These are phyloP conservation scores for Chrysoporthe deuterocubensis DNA, from an alignment of 2,329 filamentous ascomycete genomes.

Conservation along the genomic window DNA sequence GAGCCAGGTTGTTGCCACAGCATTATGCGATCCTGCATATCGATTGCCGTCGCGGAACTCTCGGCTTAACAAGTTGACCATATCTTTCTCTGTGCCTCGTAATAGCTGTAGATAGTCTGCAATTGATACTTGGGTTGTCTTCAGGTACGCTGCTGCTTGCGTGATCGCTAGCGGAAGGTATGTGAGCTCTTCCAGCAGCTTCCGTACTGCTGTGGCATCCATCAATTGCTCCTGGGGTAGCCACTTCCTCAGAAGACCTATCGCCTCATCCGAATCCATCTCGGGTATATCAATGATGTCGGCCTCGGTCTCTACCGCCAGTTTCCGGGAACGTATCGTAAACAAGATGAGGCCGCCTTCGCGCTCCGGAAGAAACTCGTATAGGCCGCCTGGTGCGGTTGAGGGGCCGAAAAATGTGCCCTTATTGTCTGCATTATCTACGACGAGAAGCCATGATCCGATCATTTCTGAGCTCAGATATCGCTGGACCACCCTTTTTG, in stretches of 20 bases:
- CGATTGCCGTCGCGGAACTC: too few species aligned
- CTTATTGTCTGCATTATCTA: not conserved
- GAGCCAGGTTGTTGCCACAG: too few species aligned
- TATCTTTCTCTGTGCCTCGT: too few species aligned
- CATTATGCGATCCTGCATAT: too few species aligned
- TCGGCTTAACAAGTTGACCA: too few species aligned
- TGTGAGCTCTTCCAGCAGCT: too few species aligned
- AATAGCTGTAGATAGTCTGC: too few species aligned
- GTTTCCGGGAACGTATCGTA: not conserved
- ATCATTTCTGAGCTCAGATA: not conserved
- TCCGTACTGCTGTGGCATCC: not conserved
- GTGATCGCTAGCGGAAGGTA: too few species aligned
- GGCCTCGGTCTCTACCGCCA: not conserved
- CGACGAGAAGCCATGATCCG: not conserved
- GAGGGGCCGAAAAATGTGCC: not conserved
- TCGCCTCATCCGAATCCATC: not conserved
- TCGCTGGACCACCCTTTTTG: not conserved
- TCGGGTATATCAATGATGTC: not conserved
- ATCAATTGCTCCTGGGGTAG: too few species aligned
- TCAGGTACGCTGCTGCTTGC: too few species aligned
- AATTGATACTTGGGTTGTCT: too few species aligned
- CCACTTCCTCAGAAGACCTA: not conserved
- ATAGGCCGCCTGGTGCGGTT: not conserved
- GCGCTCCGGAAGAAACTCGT: not conserved
- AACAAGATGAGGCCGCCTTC: not conserved